These are phyloP conservation scores for Podospora australis DNA, from an alignment of 495 filamentous ascomycete genomes.

Conservation along the genomic window DNA sequence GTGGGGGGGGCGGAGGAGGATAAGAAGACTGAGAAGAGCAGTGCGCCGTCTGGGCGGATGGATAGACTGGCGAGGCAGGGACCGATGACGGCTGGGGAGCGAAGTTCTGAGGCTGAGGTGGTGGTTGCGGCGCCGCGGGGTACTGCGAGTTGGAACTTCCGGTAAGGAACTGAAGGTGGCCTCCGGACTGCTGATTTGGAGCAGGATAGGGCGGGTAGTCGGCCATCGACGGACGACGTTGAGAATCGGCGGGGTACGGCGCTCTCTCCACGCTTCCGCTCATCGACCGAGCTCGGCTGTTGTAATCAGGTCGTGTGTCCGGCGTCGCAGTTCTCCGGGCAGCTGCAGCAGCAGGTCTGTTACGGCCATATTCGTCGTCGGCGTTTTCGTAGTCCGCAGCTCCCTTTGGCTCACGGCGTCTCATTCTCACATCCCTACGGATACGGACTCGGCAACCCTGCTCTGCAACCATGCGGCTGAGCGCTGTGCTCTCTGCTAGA, in stretches of 20 bases:
- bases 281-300: conserved; percentile 63
- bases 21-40: conserved; percentile 25
- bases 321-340: conserved; percentile 53
- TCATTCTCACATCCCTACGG: conserved; percentile 94
- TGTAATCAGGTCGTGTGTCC: conserved; percentile 52
- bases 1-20: conserved; percentile 37
- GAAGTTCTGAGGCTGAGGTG: conserved; percentile 34
- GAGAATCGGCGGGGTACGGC: conserved; percentile 39
- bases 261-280: conserved; percentile 60
- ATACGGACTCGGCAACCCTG: conserved; percentile 97
- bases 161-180: conserved; percentile 31
- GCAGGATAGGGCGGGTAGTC: conserved; percentile 44
- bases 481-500: conserved; percentile 77
- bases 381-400: conserved; percentile 60
- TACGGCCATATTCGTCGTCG: conserved; percentile 57
- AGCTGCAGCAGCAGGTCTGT: no score
- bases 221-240: conserved; percentile 49
- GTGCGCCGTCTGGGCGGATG: conserved; percentile 17
- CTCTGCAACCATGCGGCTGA: conserved; percentile 89
- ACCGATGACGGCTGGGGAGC: conserved; percentile 42
- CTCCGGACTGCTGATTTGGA: conserved; percentile 30
- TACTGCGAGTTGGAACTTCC: conserved; percentile 24
- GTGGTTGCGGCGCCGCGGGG: conserved; percentile 24
- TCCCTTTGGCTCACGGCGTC: conserved; percentile 74
- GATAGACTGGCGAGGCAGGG: conserved; percentile 39